Conservation (phyloP, 2,329 filamentous ascomycete species). For the Fusarium pseudonygamai region DNA sequence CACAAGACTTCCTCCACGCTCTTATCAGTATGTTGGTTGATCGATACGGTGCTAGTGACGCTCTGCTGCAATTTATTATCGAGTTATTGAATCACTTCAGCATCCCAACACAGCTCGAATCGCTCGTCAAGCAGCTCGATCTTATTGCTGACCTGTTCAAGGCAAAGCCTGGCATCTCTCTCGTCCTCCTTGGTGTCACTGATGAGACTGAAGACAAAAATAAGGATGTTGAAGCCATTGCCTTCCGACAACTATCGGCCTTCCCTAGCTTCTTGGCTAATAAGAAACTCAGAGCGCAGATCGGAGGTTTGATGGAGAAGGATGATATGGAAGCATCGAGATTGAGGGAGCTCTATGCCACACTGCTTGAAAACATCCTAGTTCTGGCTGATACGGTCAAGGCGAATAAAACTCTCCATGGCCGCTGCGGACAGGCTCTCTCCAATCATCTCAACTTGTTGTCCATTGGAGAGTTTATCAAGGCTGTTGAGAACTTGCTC, state of each 20-base stretch:
- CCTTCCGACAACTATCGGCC: conserved; percentile 64
- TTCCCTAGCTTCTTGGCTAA: conserved; percentile 68
- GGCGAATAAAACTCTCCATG: conserved; percentile 63
- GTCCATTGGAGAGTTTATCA: conserved; percentile 88
- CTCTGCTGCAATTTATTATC: conserved; percentile 77
- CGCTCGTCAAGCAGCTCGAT: conserved; percentile 79
- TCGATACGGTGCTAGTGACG: conserved; percentile 81
- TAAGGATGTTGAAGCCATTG: conserved; percentile 60
- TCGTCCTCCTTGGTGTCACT: conserved; percentile 71
- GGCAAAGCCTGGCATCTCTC: conserved; percentile 77
- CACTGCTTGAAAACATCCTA: conserved; percentile 72
- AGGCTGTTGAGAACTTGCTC: conserved; percentile 84
- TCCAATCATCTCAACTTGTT: conserved; percentile 84
- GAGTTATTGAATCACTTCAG: conserved; percentile 78
- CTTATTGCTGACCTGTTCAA: conserved; percentile 80
- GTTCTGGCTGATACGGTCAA: conserved; percentile 73
- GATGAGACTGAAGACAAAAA: conserved; percentile 60
- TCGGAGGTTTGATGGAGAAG: conserved; percentile 64
- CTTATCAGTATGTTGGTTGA: conserved; percentile 91
- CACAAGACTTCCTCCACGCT: conserved; percentile 87
- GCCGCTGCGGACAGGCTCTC: conserved; percentile 74
- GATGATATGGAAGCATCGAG: conserved; percentile 74
- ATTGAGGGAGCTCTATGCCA: conserved; percentile 74
- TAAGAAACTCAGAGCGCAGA: conserved; percentile 64
- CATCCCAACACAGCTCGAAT: conserved; percentile 79